A percentile compares a stretch with the other conserved stretches of the same genome.
Evolutionary conservation across 352 stramenopile species (phyloP).

Genomic region (Globisporangium cederbergense): DNA sequence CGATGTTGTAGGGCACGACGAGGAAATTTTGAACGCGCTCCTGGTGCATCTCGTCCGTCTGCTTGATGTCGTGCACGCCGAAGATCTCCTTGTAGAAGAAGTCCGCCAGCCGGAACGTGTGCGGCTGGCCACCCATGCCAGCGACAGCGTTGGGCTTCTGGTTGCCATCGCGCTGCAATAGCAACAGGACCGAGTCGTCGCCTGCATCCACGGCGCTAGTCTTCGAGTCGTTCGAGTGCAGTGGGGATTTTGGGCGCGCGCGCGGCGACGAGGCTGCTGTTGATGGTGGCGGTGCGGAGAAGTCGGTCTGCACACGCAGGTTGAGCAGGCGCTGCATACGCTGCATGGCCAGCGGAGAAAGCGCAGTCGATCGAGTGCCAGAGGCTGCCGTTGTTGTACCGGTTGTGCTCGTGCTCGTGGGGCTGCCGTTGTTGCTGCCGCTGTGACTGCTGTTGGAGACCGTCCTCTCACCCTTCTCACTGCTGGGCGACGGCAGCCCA

Average conservation of each 20-base stretch:
- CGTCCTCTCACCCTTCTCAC: neutral
- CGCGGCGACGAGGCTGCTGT: neutral
- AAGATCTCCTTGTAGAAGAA: constrained; percentile 88
- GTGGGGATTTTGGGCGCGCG: neutral
- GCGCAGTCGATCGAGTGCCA: neutral
- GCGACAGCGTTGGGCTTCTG: neutral
- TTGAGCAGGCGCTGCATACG: constrained; percentile 34
- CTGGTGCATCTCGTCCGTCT: constrained; percentile 65
- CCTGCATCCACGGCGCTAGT: neutral
- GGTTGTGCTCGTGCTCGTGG: neutral
- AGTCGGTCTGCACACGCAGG: constrained; percentile 32
- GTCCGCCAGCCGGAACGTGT: constrained; percentile 61
- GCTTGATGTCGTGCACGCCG: constrained; percentile 77
- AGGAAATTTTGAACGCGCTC: constrained; percentile 85
- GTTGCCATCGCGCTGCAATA: neutral
- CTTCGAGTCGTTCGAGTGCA: neutral
- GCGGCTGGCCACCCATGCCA: constrained; percentile 14
- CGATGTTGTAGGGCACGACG: constrained; percentile 64
- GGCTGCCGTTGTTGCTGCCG: neutral
- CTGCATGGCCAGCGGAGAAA: constrained; percentile 30
- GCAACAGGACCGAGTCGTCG: constrained; percentile 5
- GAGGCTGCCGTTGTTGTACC: neutral
- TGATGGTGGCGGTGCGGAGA: neutral
- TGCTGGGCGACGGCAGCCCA: neutral
- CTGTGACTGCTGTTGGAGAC: constrained; percentile 10